A percentile compares a stretch with the other conserved stretches of the same genome.
These are phyloP conservation scores for Dactylella cylindrospora DNA, from an alignment of 2,329 filamentous ascomycete species.

Conservation along the genomic window DNA sequence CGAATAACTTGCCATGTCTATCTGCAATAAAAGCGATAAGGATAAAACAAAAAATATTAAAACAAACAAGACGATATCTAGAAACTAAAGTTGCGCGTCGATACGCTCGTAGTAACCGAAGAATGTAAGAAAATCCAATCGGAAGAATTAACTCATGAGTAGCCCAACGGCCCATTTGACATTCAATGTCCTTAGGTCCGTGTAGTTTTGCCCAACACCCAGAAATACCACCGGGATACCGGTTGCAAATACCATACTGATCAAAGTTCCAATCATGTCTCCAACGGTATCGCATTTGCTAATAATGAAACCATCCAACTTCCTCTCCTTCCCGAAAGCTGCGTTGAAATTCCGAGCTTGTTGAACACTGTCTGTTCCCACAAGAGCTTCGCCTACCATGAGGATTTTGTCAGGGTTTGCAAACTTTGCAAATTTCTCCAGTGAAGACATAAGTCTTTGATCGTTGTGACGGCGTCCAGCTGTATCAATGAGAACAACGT, in stretches of 20 bases:
- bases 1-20: no score
- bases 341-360: constrained; percentile 96
- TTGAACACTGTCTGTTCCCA: constrained; percentile 91
- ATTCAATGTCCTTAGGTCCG: constrained; percentile 49
- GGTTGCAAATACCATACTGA: constrained; percentile 96
- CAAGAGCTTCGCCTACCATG: constrained; percentile 91
- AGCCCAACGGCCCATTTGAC: constrained; percentile 48
- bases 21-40: no score
- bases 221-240: constrained; percentile 94
- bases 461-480: constrained; percentile 95
- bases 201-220: constrained; percentile 55
- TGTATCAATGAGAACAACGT: constrained; percentile 96
- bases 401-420: constrained; percentile 97
- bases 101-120: no score
- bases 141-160: constrained; percentile 47
- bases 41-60: no score
- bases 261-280: constrained; percentile 86
- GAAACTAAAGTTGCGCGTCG: no score
- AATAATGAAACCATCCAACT: constrained; percentile 95
- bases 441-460: constrained; percentile 87
- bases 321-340: constrained; percentile 77
- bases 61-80: no score
- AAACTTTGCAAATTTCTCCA: constrained; percentile 97
- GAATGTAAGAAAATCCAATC: no score
- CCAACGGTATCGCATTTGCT: constrained; percentile 98